Evolutionary conservation across 2,329 filamentous ascomycete genomes (phyloP).

Genomic region (Ilyonectria mors-panacis): DNA sequence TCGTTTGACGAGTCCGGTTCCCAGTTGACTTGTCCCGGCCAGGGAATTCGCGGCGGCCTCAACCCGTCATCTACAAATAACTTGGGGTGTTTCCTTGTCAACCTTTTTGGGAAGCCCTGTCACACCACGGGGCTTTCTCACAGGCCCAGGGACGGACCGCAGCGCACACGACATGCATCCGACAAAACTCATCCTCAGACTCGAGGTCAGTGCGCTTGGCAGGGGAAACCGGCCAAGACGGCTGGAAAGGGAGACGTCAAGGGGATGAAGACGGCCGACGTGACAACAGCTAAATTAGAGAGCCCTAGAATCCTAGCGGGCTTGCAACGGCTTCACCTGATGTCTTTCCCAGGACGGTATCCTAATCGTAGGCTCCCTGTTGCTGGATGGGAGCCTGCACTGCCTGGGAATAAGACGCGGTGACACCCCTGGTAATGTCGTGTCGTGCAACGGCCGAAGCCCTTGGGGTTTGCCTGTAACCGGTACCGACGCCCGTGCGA

Average conservation of each 20-base stretch:
- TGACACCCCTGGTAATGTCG: not conserved
- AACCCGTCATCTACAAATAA: conserved; percentile 4
- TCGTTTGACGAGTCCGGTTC: not conserved
- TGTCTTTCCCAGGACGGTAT: conserved; percentile 18
- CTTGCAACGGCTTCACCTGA: conserved; percentile 12
- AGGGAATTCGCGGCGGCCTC: conserved; percentile 8
- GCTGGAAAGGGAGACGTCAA: conserved; percentile 11
- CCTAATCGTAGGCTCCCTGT: conserved; percentile 19
- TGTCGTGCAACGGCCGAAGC: conserved; percentile 14
- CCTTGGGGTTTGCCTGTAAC: conserved; percentile 1
- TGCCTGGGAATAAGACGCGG: conserved; percentile 10
- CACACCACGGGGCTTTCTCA: conserved; percentile 24
- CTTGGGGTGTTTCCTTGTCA: not conserved
- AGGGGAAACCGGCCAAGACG: conserved; percentile 17
- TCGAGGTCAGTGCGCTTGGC: conserved; percentile 11
- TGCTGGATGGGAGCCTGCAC: not conserved
- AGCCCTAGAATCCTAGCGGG: conserved; percentile 13
- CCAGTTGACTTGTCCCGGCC: not conserved
- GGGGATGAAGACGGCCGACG: conserved; percentile 2
- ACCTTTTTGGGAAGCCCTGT: conserved; percentile 12
- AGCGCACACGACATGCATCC: conserved; percentile 18
- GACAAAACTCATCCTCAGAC: not conserved
- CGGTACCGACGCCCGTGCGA: not conserved
- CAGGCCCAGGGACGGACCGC: conserved; percentile 10
- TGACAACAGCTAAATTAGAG: conserved; percentile 12